Base-by-base conservation (phyloP, 805 yeast species). In the Saccharomycopsis sp. region DNA sequence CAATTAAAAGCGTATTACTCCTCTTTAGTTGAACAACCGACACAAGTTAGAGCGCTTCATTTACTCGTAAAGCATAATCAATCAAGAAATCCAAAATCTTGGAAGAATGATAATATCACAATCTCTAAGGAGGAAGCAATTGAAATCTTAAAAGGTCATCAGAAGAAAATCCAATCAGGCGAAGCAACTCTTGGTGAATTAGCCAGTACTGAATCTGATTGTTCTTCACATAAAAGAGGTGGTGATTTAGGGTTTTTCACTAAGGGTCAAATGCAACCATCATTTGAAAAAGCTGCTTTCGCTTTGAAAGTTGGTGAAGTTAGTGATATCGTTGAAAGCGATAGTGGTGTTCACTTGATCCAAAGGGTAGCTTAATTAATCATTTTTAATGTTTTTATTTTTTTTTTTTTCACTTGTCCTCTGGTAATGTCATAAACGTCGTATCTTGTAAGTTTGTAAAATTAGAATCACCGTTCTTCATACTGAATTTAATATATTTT, bases 241-340 rank as follows among this genome's bases (percentile, higher is more conserved):
- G 98, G 98, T 38, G 98, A 93, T 61, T 70, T 93, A 55, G 97
- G 98, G 0, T 78, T 66, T 58, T 93, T 93, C 59, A 86, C 84
- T 20, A 78, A 72, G 50, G 96, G 96, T 32, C 88, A 82, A 55
- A 93, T 93, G 98, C 97, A 93, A 63, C 96, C 96, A 28, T 66
- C 82, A 47, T 93, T 93, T 58, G 98, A 93, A 63, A 79, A 79
- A 48, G 95, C 93, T 2, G 81, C 96, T 1, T 90, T 84, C 60
- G 79, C 65, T 3, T 67, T 93, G 53, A 77, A 85, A 52, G 80
- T 87, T 17, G 96, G 96, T 17, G 93, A 89, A 59, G 61, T 84
- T 37, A 81, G 93, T 57, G 84, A 77, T 36, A 75, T 88, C 22
- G 84, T 93, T 13, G 97, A 88, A 64, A 77, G 89, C 14, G 94